Evolutionary conservation across 2,329 filamentous ascomycete species (phyloP).

Genomic region (Fusarium longipes): DNA sequence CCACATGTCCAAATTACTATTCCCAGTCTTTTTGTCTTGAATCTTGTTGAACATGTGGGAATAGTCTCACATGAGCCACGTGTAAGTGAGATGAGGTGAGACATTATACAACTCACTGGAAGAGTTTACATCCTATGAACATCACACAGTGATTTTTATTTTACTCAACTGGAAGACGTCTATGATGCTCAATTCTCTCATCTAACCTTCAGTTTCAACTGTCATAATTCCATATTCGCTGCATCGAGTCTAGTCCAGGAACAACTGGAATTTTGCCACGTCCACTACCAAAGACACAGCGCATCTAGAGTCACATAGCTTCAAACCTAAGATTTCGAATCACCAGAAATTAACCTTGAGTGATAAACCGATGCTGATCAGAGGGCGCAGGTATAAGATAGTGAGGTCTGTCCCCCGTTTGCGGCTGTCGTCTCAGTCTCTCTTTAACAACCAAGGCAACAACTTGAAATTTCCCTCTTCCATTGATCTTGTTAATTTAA

Average conservation of each 20-base stretch:
- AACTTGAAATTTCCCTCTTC: slow-evolving; percentile 11
- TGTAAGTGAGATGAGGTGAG: not conserved
- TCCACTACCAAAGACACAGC: not conserved
- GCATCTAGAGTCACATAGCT: slow-evolving; percentile 25
- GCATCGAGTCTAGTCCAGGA: slow-evolving; percentile 30
- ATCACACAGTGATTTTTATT: fast-evolving
- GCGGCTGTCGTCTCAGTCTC: slow-evolving; percentile 17
- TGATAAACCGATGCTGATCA: too few species aligned
- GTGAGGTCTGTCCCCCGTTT: slow-evolving; percentile 1
- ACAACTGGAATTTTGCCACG: slow-evolving; percentile 36
- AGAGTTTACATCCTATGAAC: not conserved
- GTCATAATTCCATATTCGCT: slow-evolving; percentile 4
- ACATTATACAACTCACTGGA: not conserved
- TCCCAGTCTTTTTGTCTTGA: not conserved
- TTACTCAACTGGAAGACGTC: too few species aligned
- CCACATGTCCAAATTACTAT: not conserved
- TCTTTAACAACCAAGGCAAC: slow-evolving; percentile 18
- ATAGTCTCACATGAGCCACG: slow-evolving; percentile 1
- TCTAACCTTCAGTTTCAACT: not conserved
- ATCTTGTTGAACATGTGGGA: not conserved
- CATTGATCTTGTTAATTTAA: slow-evolving; percentile 8
- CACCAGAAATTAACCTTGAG: not conserved
- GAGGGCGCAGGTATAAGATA: slow-evolving; percentile 17
- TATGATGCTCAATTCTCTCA: fast-evolving
- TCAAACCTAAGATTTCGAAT: slow-evolving; percentile 3